phyloP scores from a whole-genome alignment of 2,329 filamentous ascomycete genomes.

The Pseudocercospora crystallina region DNA sequence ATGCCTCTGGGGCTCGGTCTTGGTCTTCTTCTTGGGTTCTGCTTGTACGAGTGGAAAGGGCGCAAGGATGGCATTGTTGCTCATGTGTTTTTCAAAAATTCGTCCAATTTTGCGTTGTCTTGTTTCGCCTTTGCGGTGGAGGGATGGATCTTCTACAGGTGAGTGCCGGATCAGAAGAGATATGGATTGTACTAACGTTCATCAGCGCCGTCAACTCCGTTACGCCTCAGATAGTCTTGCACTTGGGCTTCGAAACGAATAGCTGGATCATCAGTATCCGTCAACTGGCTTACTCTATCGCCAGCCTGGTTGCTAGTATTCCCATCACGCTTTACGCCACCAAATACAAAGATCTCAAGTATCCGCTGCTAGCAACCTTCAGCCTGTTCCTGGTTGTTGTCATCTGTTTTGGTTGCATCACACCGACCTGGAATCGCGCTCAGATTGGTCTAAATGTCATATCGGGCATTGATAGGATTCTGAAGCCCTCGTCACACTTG shows the following conservation, averaged over 20 bases:
- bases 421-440: slow-evolving; percentile 31
- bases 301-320: slow-evolving; percentile 43
- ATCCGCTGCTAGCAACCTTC: slow-evolving; percentile 50
- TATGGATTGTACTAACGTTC: too few relatives aligned
- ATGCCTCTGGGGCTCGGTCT: slow-evolving; percentile 46
- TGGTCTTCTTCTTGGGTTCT: slow-evolving; percentile 43
- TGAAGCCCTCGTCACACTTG: too few relatives aligned
- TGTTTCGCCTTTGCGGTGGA: slow-evolving; percentile 59
- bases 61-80: slow-evolving; percentile 55
- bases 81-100: slow-evolving; percentile 56
- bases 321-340: slow-evolving; percentile 51
- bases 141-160: slow-evolving; percentile 62
- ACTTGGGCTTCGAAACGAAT: slow-evolving; percentile 50
- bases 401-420: slow-evolving; percentile 50
- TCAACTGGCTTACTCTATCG: slow-evolving; percentile 48
- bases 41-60: slow-evolving; percentile 54
- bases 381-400: slow-evolving; percentile 49
- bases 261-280: slow-evolving; percentile 51
- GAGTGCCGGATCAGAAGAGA: too few relatives aligned
- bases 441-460: slow-evolving; percentile 53
- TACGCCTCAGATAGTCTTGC: slow-evolving; percentile 51
- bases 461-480: slow-evolving; percentile 40
- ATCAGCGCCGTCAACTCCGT: slow-evolving; percentile 52
- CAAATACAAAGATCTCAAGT: slow-evolving; percentile 50
- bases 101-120: slow-evolving; percentile 56